A percentile compares a stretch with the other conserved stretches of the same genome.
Conservation (phyloP, 495 filamentous ascomycete species). For the Penicillium canescens region DNA sequence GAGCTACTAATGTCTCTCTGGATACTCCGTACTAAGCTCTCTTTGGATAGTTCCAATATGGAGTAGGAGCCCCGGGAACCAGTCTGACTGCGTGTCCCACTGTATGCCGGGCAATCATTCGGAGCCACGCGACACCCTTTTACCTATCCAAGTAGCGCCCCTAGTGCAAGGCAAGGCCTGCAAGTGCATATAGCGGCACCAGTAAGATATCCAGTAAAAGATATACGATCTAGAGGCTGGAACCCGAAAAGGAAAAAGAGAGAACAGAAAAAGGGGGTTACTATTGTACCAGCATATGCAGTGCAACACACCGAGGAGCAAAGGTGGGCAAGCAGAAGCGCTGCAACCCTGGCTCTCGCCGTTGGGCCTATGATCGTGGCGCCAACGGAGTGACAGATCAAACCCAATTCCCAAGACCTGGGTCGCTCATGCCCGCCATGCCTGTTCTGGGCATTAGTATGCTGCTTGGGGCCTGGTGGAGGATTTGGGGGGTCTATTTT, state of each 20-base stretch:
- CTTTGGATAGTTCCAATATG: background rate
- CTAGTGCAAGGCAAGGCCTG: background rate
- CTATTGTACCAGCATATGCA: slow-evolving; percentile 3
- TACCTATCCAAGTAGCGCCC: background rate
- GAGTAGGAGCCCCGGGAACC: background rate
- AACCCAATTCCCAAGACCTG: slow-evolving; percentile 4
- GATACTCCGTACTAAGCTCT: background rate
- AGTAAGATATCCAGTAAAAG: too few species aligned
- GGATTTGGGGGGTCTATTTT: background rate
- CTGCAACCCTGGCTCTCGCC: slow-evolving; percentile 1
- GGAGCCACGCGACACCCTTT: slow-evolving; percentile 15
- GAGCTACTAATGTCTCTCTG: background rate
- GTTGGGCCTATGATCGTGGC: slow-evolving; percentile 8
- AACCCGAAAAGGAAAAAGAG: background rate
- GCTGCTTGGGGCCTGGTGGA: background rate
- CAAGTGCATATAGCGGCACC: too few species aligned
- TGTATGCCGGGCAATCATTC: slow-evolving; percentile 9
- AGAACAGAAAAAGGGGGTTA: background rate
- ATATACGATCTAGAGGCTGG: background rate
- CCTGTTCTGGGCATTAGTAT: background rate
- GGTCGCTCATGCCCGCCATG: background rate
- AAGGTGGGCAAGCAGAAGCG: background rate
- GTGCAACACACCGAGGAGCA: slow-evolving; percentile 11
- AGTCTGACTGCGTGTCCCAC: background rate
- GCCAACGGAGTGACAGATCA: slow-evolving; percentile 7